Evolutionary conservation across 2,329 filamentous ascomycete genomes (phyloP), one percentile per base, ranked within the genome.

Genomic region (Fusarium bulbicola): DNA sequence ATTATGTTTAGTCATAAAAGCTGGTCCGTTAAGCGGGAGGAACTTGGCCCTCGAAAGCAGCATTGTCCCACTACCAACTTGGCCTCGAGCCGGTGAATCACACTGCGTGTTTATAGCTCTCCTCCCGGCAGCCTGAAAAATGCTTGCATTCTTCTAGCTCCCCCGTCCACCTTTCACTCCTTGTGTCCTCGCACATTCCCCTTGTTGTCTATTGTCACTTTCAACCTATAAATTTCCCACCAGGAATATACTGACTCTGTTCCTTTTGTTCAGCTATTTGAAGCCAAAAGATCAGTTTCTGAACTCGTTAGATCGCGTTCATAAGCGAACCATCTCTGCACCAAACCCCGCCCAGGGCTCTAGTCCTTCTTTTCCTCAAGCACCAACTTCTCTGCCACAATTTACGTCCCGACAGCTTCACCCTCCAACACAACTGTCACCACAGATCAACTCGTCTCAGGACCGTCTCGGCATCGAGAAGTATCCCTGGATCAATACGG

Each of bases 271-370:
- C 45, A 73, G 71, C 56, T 68, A 68, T 43, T 57, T 67, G 46
- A 74, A 61, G 45, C 59, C 52, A 52, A 68, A 52, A 32, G 66
- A 70, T 26, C 63, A 57, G 52, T 54, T 72, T 18, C 50, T 73
- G 46, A 69, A 73, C 59, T 59, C 74, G 46, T 54, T 77, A 63
- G 73, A 78, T 3, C 82, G 77, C 54, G 75, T 79, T 40, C 86
- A 89, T 76, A 88, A 87, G 74, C 80, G 86, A 64, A 83, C 86
- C 7, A 82, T 83, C 24, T 88, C 87, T 14, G 87, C 86, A 12
- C 86, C 87, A 16, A 82, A 85, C 65, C 84, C 86, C 59, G 78
- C 82, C 14, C 80, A 70, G 26, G 66, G 62, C 26, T 70, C 74
- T 20, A 45, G 66, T 64, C 40, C 74, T 66, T 46, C 66, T 60